phyloP scores from a whole-genome alignment of 75 land plant species.

The Azolla pinnata region DNA sequence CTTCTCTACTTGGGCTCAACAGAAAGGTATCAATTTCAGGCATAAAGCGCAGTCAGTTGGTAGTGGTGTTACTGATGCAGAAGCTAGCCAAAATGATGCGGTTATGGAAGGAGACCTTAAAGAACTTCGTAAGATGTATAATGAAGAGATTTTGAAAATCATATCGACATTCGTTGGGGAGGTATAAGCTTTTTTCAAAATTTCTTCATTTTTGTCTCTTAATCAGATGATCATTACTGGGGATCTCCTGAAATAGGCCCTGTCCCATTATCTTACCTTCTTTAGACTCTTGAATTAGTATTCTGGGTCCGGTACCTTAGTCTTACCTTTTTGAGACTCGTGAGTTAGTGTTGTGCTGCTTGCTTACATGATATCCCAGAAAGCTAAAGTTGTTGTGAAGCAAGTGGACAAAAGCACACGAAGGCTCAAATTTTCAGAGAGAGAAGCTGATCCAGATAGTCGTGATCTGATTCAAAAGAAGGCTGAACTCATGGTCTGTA shows the following conservation, averaged over 20 bases:
- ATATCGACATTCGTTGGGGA: slow-evolving; percentile 17
- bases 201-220: no score
- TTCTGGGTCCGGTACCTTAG: background rate
- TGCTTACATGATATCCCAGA: slow-evolving; percentile 8
- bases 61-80: background rate
- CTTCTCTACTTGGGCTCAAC: slow-evolving; percentile 18
- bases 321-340: background rate
- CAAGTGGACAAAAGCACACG: slow-evolving; percentile 10
- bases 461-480: slow-evolving; percentile 20
- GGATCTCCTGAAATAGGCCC: no score
- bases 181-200: no score
- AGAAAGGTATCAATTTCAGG: slow-evolving; percentile 11
- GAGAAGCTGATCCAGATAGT: slow-evolving; percentile 17
- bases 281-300: no score
- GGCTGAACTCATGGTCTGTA: slow-evolving; percentile 20
- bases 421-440: slow-evolving; percentile 19
- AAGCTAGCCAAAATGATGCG: background rate
- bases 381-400: slow-evolving; percentile 13
- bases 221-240: no score
- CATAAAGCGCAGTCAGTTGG: background rate
- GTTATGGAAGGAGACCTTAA: slow-evolving; percentile 8
- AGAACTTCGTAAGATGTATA: slow-evolving; percentile 4
- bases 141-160: slow-evolving; percentile 2
- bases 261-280: no score
- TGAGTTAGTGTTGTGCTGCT: background rate